Base-by-base conservation (phyloP, 495 filamentous ascomycete species). In the Talaromyces adpressus region DNA sequence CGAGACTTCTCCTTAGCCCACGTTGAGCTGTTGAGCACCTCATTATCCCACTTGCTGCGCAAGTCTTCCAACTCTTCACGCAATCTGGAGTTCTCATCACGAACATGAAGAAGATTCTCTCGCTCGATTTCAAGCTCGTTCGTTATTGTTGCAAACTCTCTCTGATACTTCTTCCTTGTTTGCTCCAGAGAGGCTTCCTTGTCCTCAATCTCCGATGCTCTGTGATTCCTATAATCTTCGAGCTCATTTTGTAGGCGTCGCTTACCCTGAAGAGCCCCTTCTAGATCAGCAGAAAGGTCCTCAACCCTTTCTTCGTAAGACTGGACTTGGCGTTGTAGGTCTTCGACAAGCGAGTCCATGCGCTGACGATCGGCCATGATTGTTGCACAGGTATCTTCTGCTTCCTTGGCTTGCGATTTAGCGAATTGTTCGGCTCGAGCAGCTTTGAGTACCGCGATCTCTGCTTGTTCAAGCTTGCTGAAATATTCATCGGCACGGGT, bases 1-100 rank as follows among this genome's bases (percentile, higher is more conserved):
- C 94, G 87, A 4, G 91, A 81, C 77, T 98, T 98, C 78, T 98
- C 94, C 78, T 98, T 98, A 34, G 92, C 92, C 94, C 94, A 98
- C 1, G 94, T 94, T 0, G 92, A 95, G 74, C 90, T 93, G 71
- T 98, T 98, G 68, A 98, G 87, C 20, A 98, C 92, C 75, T 98
- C 94, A 69, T 98, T 90, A 70, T 98, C 95, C 95, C 95, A 98
- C 72, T 97, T 98, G 64, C 88, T 91, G 57, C 94, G 88, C 22
- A 98, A 86, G 66, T 96, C 91, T 66, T 98, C 94, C 16, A 98
- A 84, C 71, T 98, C 94, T 69, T 98, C 94, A 4, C 95, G 87
- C 54, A 98, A 82, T 29, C 91, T 84, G 11, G 87, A 77, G 64
- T 86, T 89, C 70, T 91, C 88, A 9, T 80, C 79, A 32, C 89